phyloP scores from a whole-genome alignment of 1,284 basidiomycete species.

The Malassezia globosa region DNA sequence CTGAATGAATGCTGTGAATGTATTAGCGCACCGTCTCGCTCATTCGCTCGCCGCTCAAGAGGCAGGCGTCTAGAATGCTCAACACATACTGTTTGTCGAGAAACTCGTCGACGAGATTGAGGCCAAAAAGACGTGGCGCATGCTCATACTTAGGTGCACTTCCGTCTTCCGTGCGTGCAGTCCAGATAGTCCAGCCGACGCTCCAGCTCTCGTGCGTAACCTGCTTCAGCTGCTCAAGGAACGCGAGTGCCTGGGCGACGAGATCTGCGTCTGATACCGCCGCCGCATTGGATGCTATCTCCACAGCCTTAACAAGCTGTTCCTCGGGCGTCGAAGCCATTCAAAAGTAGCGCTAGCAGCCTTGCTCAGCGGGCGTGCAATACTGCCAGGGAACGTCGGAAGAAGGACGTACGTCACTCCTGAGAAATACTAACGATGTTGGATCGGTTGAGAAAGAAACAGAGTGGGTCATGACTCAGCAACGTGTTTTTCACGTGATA shows the following conservation, averaged over 20 bases:
- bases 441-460: constrained; percentile 3
- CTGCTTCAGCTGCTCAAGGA: constrained; percentile 16
- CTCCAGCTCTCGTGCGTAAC: constrained; percentile 62
- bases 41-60: too few species aligned
- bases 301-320: constrained; percentile 17
- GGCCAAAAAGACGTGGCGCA: constrained; percentile 70
- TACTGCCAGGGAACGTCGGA: too few species aligned
- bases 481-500: constrained; percentile 11
- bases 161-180: constrained; percentile 52
- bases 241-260: constrained; percentile 13
- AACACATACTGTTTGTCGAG: constrained; percentile 64
- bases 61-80: not conserved
- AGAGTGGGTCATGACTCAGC: not conserved
- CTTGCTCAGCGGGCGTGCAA: too few species aligned
- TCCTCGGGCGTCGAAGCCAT: constrained; percentile 5
- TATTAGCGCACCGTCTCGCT: too few species aligned
- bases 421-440: too few species aligned
- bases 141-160: constrained; percentile 57
- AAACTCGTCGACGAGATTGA: constrained; percentile 74
- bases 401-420: too few species aligned
- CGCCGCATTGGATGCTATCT: constrained; percentile 17
- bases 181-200: constrained; percentile 42
- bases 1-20: constrained; percentile 5
- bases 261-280: constrained; percentile 6
- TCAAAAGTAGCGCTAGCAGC: not conserved